Evolutionary conservation across 495 filamentous ascomycete species (phyloP), one percentile per base, ranked within the genome.

Genomic region (Bathelium albidoporum): DNA sequence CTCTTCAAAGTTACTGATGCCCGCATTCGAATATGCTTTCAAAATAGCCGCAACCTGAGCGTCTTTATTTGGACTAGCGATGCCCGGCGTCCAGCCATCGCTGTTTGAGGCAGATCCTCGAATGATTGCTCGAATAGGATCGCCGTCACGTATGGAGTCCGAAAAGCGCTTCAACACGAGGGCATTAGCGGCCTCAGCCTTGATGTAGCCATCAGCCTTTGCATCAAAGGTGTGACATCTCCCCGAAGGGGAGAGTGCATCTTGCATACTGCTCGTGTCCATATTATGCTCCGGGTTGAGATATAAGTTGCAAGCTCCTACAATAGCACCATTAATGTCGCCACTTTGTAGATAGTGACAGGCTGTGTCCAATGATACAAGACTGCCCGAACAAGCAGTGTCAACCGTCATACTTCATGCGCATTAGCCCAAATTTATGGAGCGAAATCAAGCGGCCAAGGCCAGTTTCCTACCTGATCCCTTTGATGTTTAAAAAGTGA

Each of bases 151-250:
- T 3, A 55, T 26, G 2, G 49, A n/a, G 24, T 55, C 49, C 4
- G 20, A 12, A 28, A 55, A 20, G 4, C 49, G n/a, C 24, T 55
- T 55, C 22, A 55, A 20, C 2, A 55, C 16, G 12, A 55, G 22
- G 2, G 29, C 24, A 29, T 55, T 55, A 5, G 29, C 24, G 4
- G 49, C 49, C 29, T 55, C 49, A 10, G 49, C 20, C 24, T 55
- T 55, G 24, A 55, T 55, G 16, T 26, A 55, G 24, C 49, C 49
- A 65, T 78, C 73, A 2, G 49, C 49, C 20, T 55, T 55, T 11
- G 49, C 49, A 29, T 55, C 49, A 55, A 55, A 55, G 5, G 49
- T 55, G 20, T 55, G 49, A 29, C 49, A 55, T 26, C 49, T n/a
- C 10, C 49, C 49, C 7, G 49, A 28, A 10, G 49, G 49, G 5